Percentiles rank a stretch among this genome's conserved stretches.
phyloP scores from a whole-genome alignment of 176 grass and related monocot species.

The Chrysopogon serrulatus region DNA sequence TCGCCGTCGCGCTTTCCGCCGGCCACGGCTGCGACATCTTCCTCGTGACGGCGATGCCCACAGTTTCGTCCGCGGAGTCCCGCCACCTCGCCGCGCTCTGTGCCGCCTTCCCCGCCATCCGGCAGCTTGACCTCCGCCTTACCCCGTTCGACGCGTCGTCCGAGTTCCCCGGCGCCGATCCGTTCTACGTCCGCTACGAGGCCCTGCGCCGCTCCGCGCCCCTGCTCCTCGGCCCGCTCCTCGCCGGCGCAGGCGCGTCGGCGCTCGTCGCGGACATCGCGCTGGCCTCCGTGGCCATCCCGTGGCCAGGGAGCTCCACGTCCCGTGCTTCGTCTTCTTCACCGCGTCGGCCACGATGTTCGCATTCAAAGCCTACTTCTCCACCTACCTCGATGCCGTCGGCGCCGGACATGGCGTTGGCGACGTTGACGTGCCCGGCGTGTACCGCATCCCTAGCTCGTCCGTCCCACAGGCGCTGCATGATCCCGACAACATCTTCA shows the following conservation, averaged over 20 bases:
- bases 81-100: slow-evolving; percentile 24
- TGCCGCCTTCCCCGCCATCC: slow-evolving; percentile 32
- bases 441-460: neutral
- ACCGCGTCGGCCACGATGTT: slow-evolving; percentile 19
- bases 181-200: slow-evolving; percentile 22
- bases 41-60: slow-evolving; percentile 37
- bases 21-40: slow-evolving; percentile 47
- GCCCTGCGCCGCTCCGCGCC: neutral
- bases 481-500: slow-evolving; percentile 1
- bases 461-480: slow-evolving; percentile 14
- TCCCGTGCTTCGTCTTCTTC: slow-evolving; percentile 27
- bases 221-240: neutral
- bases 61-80: slow-evolving; percentile 58
- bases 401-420: neutral
- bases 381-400: neutral
- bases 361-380: slow-evolving; percentile 8
- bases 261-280: slow-evolving; percentile 17
- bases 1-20: slow-evolving; percentile 35
- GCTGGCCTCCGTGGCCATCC: neutral
- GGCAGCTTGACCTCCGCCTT: slow-evolving; percentile 32
- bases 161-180: slow-evolving; percentile 8
- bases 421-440: slow-evolving; percentile 3
- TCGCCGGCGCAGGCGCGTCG: neutral
- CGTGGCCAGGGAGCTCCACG: neutral
- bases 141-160: slow-evolving; percentile 16